Evolutionary conservation across 164 flowering plant genomes (phyloP), one percentile per base, ranked within the genome.

Genomic region (Liriodendron chinense): DNA sequence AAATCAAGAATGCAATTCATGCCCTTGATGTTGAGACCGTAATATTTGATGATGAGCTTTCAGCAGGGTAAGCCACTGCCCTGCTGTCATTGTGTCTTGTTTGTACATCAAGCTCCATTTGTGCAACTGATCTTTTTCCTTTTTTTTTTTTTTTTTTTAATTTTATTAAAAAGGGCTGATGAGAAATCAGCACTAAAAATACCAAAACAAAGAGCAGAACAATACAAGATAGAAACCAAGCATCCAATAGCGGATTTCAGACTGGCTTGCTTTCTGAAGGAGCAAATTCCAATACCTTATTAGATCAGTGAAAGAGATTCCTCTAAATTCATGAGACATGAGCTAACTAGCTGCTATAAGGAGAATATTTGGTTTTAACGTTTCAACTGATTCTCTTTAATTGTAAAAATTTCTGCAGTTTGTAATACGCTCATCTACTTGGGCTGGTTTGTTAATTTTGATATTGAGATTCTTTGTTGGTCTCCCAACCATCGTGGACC

Each of bases 21-120:
- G 96, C 92, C 59, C 74, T 92, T 64, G 97, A 77, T 75, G 94
- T 89, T 65, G 98, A 93, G 84, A 96, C 97, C 73, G 95, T 96
- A 20, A 92, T 96, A 79, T 96, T 96, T 81, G 99, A 95, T 80
- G 98, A 95, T 80, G 98, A 95, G 82, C 92, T 95, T 75, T 95
- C 99, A 79, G 86, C 99, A 65, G 98, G 99, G 99, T 95, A 79
- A 72, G 61, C 47, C 49, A 16, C n/a, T 72, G 9, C 24, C n/a
- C 21, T 56, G 47, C 50, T 25, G 76, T 65, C n/a, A 65, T 16
- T 47, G 9, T 56, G 13, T 59, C 3, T 65, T 61, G 5, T 18
- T 7, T 26, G 23, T n/a, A 12, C 56, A n/a, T 69, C 14, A 69
- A 43, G 56, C 50, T 47, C 22, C 65, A 20, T 21, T 63, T 21